These are phyloP conservation scores for Debaryomyces hansenii DNA, from an alignment of 805 yeast species.

Conservation along the genomic window DNA sequence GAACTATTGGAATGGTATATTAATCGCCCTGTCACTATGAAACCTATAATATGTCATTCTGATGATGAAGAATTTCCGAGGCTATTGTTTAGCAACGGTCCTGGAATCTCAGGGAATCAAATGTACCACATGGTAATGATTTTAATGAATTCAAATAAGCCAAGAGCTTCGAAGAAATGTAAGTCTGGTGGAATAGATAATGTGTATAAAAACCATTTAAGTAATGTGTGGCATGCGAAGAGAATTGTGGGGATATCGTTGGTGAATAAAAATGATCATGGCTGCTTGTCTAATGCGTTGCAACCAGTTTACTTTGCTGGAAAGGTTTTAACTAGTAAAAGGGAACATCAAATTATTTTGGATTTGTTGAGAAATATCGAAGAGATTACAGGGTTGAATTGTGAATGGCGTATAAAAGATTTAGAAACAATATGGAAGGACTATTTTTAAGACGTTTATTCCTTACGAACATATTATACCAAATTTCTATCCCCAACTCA, in stretches of 20 bases:
- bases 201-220: slow-evolving; percentile 1
- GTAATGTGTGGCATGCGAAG: slow-evolving; percentile 4
- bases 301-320: slow-evolving; percentile 27
- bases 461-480: neutral
- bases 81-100: slow-evolving; percentile 1
- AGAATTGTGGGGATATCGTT: slow-evolving; percentile 2
- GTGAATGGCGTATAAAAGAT: slow-evolving; percentile 21
- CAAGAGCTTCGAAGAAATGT: slow-evolving; percentile 2
- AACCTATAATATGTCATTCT: slow-evolving; percentile 2
- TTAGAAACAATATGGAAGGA: slow-evolving; percentile 22
- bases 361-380: slow-evolving; percentile 21
- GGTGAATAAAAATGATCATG: slow-evolving; percentile 15
- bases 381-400: slow-evolving; percentile 23
- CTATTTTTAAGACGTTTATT: neutral
- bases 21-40: slow-evolving; percentile 1
- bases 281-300: slow-evolving; percentile 20
- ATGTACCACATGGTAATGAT: slow-evolving; percentile 5
- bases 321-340: slow-evolving; percentile 15
- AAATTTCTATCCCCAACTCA: too few species aligned
- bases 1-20: slow-evolving; percentile 4
- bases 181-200: neutral
- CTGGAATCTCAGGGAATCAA: slow-evolving; percentile 2
- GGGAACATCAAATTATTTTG: slow-evolving; percentile 19
- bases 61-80: slow-evolving; percentile 5
- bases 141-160: slow-evolving; percentile 1